These are phyloP conservation scores for Penicillium crustosum DNA, from an alignment of 2,329 filamentous ascomycete species.

Conservation along the genomic window DNA sequence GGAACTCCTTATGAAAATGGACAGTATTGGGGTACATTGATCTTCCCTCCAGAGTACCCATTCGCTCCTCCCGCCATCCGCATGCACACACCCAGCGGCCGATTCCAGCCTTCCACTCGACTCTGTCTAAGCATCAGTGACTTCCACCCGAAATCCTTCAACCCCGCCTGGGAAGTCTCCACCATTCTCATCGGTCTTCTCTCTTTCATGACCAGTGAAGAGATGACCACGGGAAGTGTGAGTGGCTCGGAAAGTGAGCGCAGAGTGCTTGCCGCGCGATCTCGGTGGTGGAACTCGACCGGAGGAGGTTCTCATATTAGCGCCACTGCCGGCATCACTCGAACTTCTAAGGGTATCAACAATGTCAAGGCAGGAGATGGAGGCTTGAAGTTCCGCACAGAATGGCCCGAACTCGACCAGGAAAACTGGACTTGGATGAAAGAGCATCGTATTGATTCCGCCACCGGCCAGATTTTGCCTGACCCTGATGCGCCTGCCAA, in stretches of 20 bases:
- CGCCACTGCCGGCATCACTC: slow-evolving; percentile 51
- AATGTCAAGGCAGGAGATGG: slow-evolving; percentile 86
- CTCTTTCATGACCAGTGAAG: slow-evolving; percentile 97
- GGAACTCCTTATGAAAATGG: slow-evolving; percentile 91
- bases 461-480: slow-evolving; percentile 68
- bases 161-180: slow-evolving; percentile 96
- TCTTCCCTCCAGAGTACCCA: slow-evolving; percentile 94
- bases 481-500: slow-evolving; percentile 52
- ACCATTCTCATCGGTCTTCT: slow-evolving; percentile 93
- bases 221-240: slow-evolving; percentile 95
- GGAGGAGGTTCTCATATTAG: slow-evolving; percentile 72
- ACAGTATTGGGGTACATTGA: slow-evolving; percentile 96
- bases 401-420: slow-evolving; percentile 86
- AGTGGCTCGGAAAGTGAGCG: slow-evolving; percentile 75
- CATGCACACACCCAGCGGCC: slow-evolving; percentile 96
- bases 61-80: slow-evolving; percentile 96
- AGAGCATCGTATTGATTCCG: slow-evolving; percentile 73
- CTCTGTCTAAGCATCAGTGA: slow-evolving; percentile 95
- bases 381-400: slow-evolving; percentile 80
- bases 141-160: slow-evolving; percentile 97
- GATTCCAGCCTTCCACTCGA: slow-evolving; percentile 88
- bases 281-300: slow-evolving; percentile 95
- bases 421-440: slow-evolving; percentile 94
- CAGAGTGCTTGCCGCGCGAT: slow-evolving; percentile 71
- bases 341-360: slow-evolving; percentile 67